Evolutionary conservation across 805 yeast species (phyloP).

Genomic region (Metschnikowia baotianmanensis): DNA sequence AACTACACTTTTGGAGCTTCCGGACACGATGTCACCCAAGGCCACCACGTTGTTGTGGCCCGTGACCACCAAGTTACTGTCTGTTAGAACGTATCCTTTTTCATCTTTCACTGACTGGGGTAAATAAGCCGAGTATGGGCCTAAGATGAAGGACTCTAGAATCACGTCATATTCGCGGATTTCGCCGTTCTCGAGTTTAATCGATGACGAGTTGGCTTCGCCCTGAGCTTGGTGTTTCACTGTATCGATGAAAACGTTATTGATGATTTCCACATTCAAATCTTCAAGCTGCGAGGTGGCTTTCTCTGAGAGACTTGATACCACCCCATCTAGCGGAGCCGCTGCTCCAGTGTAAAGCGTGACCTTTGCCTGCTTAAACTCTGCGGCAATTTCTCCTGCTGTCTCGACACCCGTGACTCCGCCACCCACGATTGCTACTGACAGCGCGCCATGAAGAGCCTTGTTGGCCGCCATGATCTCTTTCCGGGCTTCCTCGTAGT

Average conservation of each 20-base stretch:
- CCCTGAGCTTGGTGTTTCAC: constrained; percentile 18
- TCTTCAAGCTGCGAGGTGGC: constrained; percentile 12
- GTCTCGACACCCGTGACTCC: constrained; percentile 40
- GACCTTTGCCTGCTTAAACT: constrained; percentile 19
- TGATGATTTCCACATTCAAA: constrained; percentile 17
- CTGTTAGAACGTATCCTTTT: constrained; percentile 29
- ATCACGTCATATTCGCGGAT: constrained; percentile 27
- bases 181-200: constrained; percentile 21
- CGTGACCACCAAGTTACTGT: constrained; percentile 25
- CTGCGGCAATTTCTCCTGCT: constrained; percentile 35
- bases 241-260: constrained; percentile 3
- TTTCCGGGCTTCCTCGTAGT: constrained; percentile 16
- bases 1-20: constrained; percentile 22
- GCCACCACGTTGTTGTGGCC: constrained; percentile 29
- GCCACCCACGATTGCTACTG: constrained; percentile 39
- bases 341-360: constrained; percentile 23
- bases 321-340: constrained; percentile 9
- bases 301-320: constrained; percentile 1
- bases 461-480: constrained; percentile 18
- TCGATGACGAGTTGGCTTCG: constrained; percentile 4
- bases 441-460: constrained; percentile 21
- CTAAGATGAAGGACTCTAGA: constrained; percentile 23
- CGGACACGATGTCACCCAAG: constrained; percentile 34
- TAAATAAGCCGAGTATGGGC: constrained; percentile 36
- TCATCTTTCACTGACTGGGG: constrained; percentile 23